Base-by-base conservation (phyloP, 1,284 basidiomycete genomes). In the Puccinia brachypodii region DNA sequence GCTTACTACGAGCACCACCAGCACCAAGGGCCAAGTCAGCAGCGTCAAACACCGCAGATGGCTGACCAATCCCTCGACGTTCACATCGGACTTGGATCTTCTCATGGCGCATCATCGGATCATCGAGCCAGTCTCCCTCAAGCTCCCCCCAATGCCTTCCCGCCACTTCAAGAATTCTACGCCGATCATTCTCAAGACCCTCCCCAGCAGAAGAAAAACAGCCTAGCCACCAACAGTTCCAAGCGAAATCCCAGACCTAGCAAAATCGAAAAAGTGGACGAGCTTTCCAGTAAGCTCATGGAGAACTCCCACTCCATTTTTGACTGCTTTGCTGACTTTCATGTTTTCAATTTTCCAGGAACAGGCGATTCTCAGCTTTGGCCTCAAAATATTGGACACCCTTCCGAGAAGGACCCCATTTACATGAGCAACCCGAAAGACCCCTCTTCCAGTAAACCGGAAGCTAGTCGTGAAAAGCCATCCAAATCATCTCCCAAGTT, bases 1-100 rank as follows among this genome's bases (percentile, higher is more conserved):
- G 19, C 69, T 28, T 33, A 71, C 62, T 40, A 72, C 56, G 60
- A 80, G 56, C 3, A 72, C 53, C 77, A 71, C 38, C 77, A 79
- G 19, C 50, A 44, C 31, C 53, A 31, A 33, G 14, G 14, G 7
- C 38, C 28, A 36, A n/a, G n/a, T 40, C 64, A 36, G 14, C 76
- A 79, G 22, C 19, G 13, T 56, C 50, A 71, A 72, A 3, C 28
- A 71, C 44, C n/a, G 16, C 77, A 72, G 25, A 58, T 28, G 6
- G 42, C 42, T 69, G 66, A 69, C 25, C 60, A 64, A 9, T 36
- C 16, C 40, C 64, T 40, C 16, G 33, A 53, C 14, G 31, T 0
- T 31, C 69, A 40, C 44, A 22, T 40, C 13, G 14, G 22, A 25
- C 11, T 44, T 68, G 40, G 22, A 68, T 68, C 64, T 40, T 40